phyloP scores from a whole-genome alignment of 495 filamentous ascomycete species.

The Penicillium coffeae region DNA sequence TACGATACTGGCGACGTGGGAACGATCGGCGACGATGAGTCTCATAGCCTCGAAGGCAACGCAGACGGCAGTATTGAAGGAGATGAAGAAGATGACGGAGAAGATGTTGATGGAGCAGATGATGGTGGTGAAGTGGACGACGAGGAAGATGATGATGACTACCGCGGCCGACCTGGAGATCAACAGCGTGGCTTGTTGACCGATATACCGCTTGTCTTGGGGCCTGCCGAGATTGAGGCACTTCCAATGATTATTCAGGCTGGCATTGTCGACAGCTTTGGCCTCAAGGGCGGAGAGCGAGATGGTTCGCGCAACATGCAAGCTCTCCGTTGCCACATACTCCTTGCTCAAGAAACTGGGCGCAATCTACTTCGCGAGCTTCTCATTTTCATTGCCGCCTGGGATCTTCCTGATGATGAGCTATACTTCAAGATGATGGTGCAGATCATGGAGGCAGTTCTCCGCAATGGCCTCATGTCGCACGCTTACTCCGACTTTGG shows the following conservation, averaged over 20 bases:
- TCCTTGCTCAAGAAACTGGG: constrained; percentile 81
- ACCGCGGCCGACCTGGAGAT: constrained; percentile 75
- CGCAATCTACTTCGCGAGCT: constrained; percentile 84
- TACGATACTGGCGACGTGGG: constrained; percentile 49
- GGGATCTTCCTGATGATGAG: constrained; percentile 88
- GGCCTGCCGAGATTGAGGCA: constrained; percentile 89
- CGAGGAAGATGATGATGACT: constrained; percentile 65
- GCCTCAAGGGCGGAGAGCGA: constrained; percentile 42
- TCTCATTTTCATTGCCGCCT: constrained; percentile 92
- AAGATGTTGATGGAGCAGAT: constrained; percentile 20
- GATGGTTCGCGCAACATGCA: constrained; percentile 75
- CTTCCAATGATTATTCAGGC: constrained; percentile 92
- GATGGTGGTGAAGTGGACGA: constrained; percentile 20
- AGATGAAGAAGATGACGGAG: constrained; percentile 62
- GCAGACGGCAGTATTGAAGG: constrained; percentile 53
- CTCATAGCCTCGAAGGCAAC: constrained; percentile 41
- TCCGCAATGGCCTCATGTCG: constrained; percentile 81
- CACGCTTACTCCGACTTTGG: constrained; percentile 86
- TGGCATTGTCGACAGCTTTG: constrained; percentile 64
- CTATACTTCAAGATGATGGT: constrained; percentile 93
- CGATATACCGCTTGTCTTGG: constrained; percentile 89
- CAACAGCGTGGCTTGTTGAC: constrained; percentile 83
- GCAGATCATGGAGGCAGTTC: constrained; percentile 88
- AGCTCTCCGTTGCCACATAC: constrained; percentile 78
- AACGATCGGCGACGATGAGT: constrained; percentile 45